These are phyloP conservation scores for Yamadazyma paraphyllophila DNA, from an alignment of 805 yeast species.

Conservation along the genomic window DNA sequence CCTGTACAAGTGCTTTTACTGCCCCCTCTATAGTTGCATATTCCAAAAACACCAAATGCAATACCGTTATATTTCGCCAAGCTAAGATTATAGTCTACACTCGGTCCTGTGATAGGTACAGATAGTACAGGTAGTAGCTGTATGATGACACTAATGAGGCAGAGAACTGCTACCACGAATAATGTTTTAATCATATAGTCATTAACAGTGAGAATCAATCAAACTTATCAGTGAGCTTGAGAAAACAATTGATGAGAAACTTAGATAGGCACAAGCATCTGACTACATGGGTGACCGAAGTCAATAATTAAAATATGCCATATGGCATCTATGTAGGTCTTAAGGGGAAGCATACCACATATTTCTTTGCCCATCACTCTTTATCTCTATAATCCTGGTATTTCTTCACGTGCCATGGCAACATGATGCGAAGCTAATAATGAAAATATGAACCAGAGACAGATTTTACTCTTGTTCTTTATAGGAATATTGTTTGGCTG, in stretches of 20 bases:
- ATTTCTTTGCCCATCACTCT: too few relatives aligned
- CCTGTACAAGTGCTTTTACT: conserved; percentile 26
- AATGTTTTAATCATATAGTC: conserved; percentile 31
- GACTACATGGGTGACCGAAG: too few relatives aligned
- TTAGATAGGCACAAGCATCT: too few relatives aligned
- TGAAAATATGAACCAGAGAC: background rate
- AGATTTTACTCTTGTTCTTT: background rate
- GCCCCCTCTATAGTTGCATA: conserved; percentile 28
- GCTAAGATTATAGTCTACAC: conserved; percentile 21
- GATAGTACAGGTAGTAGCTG: conserved; percentile 42
- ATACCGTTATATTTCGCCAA: conserved; percentile 31
- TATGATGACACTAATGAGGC: conserved; percentile 29
- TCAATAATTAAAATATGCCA: too few relatives aligned
- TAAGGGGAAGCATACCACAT: too few relatives aligned
- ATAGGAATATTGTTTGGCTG: background rate
- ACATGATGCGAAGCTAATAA: conserved; percentile 2
- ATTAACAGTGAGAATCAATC: background rate
- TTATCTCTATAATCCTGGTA: background rate
- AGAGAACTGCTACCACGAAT: conserved; percentile 25
- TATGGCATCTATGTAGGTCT: too few relatives aligned
- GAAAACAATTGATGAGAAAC: background rate
- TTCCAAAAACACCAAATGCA: conserved; percentile 45
- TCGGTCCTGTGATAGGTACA: conserved; percentile 38
- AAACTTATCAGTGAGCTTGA: background rate
- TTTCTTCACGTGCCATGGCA: conserved; percentile 7